Percentiles rank a stretch among this genome's conserved stretches.
Evolutionary conservation across 2,329 filamentous ascomycete genomes (phyloP).

Genomic region (Drechslera avenae): DNA sequence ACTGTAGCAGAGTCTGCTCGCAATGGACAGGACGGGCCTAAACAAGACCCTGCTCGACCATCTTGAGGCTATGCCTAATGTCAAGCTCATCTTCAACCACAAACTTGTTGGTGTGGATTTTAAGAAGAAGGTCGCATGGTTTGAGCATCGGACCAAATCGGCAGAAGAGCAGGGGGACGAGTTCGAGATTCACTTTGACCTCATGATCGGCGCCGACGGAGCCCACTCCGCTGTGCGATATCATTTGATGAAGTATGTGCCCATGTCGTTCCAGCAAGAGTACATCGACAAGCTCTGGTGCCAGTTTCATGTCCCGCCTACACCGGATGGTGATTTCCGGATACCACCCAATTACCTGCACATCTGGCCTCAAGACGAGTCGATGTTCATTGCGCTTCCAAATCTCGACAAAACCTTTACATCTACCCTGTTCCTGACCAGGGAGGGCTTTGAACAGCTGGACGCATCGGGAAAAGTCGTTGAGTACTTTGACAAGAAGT

Average conservation of each 20-base stretch:
- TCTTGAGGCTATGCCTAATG: conserved; percentile 82
- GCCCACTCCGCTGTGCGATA: conserved; percentile 90
- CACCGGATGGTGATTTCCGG: conserved; percentile 62
- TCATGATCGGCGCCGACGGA: conserved; percentile 92
- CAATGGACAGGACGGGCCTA: conserved; percentile 81
- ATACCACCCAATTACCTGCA: conserved; percentile 94
- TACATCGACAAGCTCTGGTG: conserved; percentile 99
- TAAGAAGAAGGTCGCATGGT: conserved; percentile 78
- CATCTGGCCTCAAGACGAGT: conserved; percentile 92
- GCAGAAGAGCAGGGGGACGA: conserved; percentile 55
- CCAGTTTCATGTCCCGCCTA: conserved; percentile 80
- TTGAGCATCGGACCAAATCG: conserved; percentile 62
- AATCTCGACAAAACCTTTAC: conserved; percentile 89
- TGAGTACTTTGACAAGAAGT: conserved; percentile 78
- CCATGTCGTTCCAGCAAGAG: conserved; percentile 88
- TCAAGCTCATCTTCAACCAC: conserved; percentile 90
- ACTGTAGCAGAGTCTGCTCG: conserved; percentile 72
- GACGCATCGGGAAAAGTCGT: conserved; percentile 67
- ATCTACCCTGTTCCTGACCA: conserved; percentile 88
- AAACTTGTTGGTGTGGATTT: conserved; percentile 93
- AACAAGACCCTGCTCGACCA: conserved; percentile 85
- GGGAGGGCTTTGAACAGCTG: conserved; percentile 69
- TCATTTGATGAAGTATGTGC: conserved; percentile 93
- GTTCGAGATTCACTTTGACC: conserved; percentile 84
- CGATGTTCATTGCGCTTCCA: conserved; percentile 99